These are phyloP conservation scores for Aspergillus sp. DNA, from an alignment of 2,329 filamentous ascomycete genomes.

Conservation along the genomic window DNA sequence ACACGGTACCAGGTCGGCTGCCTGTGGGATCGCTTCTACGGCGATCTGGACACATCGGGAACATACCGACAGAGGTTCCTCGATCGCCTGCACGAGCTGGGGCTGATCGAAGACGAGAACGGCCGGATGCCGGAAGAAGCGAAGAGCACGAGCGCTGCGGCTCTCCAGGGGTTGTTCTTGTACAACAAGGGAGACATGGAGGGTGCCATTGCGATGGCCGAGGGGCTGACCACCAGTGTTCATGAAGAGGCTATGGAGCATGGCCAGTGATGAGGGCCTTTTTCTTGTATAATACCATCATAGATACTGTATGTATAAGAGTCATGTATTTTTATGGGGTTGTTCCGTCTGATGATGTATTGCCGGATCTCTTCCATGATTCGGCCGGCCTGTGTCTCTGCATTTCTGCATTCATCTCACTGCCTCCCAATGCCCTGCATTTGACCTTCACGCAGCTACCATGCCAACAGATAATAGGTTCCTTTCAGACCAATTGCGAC, in stretches of 20 bases:
- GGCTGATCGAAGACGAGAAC: slow-evolving; percentile 61
- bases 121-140: slow-evolving; percentile 47
- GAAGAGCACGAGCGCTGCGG: slow-evolving; percentile 75
- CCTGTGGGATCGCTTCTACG: slow-evolving; percentile 96
- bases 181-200: slow-evolving; percentile 91
- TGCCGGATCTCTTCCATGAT: too few species aligned
- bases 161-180: slow-evolving; percentile 88
- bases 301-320: slow-evolving; percentile 3
- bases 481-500: too few species aligned
- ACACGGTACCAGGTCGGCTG: slow-evolving; percentile 77
- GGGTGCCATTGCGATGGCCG: slow-evolving; percentile 78
- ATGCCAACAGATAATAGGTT: too few species aligned
- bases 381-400: too few species aligned
- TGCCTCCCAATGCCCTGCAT: too few species aligned
- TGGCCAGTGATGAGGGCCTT: slow-evolving; percentile 17
- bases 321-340: background rate
- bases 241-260: slow-evolving; percentile 28
- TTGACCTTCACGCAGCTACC: too few species aligned
- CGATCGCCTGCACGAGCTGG: slow-evolving; percentile 63
- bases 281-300: slow-evolving; percentile 16
- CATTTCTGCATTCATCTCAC: too few species aligned
- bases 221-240: slow-evolving; percentile 39
- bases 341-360: background rate
- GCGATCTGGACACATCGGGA: slow-evolving; percentile 68
- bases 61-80: slow-evolving; percentile 68